These are phyloP conservation scores for Penicillium alfredii DNA, from an alignment of 495 filamentous ascomycete species.

Conservation along the genomic window DNA sequence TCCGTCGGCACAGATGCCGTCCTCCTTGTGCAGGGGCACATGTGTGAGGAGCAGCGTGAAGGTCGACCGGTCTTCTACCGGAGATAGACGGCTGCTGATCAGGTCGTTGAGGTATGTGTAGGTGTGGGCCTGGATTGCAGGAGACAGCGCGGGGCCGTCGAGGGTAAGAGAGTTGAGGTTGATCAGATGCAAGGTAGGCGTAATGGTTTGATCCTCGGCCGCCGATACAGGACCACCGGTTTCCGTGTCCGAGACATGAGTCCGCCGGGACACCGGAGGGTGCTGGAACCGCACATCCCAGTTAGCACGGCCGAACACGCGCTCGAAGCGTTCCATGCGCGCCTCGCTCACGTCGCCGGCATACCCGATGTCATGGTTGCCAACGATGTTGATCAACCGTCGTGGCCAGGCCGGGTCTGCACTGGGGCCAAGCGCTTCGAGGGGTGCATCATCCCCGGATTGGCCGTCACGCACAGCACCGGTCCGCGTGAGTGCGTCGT, in stretches of 20 bases:
- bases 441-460: conserved; percentile 27
- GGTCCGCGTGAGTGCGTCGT: conserved; percentile 49
- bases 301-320: conserved; percentile 75
- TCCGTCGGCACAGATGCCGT: conserved; percentile 75
- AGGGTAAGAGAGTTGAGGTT: conserved; percentile 89
- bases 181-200: conserved; percentile 61
- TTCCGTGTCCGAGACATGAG: conserved; percentile 1
- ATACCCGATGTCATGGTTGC: conserved; percentile 96
- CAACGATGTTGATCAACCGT: conserved; percentile 79
- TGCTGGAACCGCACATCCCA: conserved; percentile 73
- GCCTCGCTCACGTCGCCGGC: conserved; percentile 75
- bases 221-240: conserved; percentile 16
- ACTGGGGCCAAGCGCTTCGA: conserved; percentile 45
- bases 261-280: conserved; percentile 29
- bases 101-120: conserved; percentile 73
- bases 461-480: conserved; percentile 22
- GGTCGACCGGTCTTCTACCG: conserved; percentile 59
- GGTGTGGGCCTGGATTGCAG: conserved; percentile 59
- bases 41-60: conserved; percentile 86
- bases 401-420: conserved; percentile 57
- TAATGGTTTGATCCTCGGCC: no score
- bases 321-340: conserved; percentile 72
- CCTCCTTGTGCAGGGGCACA: conserved; percentile 78
- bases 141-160: conserved; percentile 67
- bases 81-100: conserved; percentile 54